Evolutionary conservation across 1,139 yeast genomes (phyloP).

Genomic region (Hansenula sp.): DNA sequence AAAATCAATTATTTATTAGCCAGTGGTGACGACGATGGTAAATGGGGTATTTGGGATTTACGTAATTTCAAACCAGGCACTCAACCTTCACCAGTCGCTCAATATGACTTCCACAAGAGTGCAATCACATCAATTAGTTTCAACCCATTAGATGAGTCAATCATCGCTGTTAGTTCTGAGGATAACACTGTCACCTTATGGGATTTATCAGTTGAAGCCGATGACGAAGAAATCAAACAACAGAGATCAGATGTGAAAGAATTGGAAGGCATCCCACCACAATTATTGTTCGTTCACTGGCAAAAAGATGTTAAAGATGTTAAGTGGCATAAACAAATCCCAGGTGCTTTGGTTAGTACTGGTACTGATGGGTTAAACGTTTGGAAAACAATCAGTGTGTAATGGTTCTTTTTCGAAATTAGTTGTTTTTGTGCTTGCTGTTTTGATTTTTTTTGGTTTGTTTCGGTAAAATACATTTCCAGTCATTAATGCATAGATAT

Average conservation of each 20-base stretch:
- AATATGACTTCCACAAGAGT: conserved; percentile 90
- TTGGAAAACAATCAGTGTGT: conserved; percentile 96
- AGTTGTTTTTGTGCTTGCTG: background rate
- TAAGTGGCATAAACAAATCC: conserved; percentile 96
- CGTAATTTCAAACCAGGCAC: conserved; percentile 66
- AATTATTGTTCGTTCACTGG: conserved; percentile 95
- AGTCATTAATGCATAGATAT: background rate
- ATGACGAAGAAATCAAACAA: conserved; percentile 86
- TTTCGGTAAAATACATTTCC: background rate
- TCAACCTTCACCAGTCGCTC: conserved; percentile 78
- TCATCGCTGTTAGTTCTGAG: conserved; percentile 92
- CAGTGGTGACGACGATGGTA: conserved; percentile 96
- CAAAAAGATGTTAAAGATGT: conserved; percentile 97
- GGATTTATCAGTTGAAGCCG: conserved; percentile 97
- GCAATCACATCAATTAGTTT: conserved; percentile 91
- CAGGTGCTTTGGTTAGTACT: conserved; percentile 91
- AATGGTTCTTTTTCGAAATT: conserved; percentile 7
- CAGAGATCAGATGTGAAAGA: conserved; percentile 69
- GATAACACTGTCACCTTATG: conserved; percentile 96
- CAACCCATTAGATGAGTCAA: conserved; percentile 93
- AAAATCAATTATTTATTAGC: conserved; percentile 85
- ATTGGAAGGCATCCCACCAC: conserved; percentile 90
- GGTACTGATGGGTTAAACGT: conserved; percentile 93
- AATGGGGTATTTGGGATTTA: conserved; percentile 98
- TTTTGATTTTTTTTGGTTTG: background rate